phyloP scores from a whole-genome alignment of 495 filamentous ascomycete genomes.

The Aspergillus saccharolyticus region DNA sequence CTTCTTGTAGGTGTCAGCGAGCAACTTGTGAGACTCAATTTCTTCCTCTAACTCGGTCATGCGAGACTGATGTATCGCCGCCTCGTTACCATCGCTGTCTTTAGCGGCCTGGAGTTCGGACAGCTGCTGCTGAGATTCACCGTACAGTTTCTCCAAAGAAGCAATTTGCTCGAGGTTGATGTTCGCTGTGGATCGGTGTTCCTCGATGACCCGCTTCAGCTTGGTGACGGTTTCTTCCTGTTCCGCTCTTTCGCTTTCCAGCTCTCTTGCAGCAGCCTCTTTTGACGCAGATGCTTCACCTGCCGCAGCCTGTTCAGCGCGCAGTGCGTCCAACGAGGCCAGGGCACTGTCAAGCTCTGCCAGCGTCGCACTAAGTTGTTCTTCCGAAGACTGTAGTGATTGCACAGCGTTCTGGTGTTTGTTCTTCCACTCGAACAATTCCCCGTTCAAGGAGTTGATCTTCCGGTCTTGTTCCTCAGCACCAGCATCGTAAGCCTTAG shows the following conservation, averaged over 20 bases:
- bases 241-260: conserved; percentile 48
- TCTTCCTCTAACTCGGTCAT: conserved; percentile 53
- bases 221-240: conserved; percentile 62
- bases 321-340: conserved; percentile 44
- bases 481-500: conserved; percentile 40
- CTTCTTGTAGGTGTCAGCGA: conserved; percentile 49
- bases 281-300: conserved; percentile 37
- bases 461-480: conserved; percentile 54
- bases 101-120: conserved; percentile 34
- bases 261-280: conserved; percentile 40
- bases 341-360: conserved; percentile 59
- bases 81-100: conserved; percentile 30
- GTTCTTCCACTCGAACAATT: conserved; percentile 67
- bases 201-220: conserved; percentile 70
- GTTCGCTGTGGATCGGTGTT: conserved; percentile 68
- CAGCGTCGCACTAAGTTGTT: conserved; percentile 65
- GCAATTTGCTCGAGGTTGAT: conserved; percentile 58
- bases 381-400: conserved; percentile 68
- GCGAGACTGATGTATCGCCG: conserved; percentile 47
- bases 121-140: conserved; percentile 54
- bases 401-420: conserved; percentile 68
- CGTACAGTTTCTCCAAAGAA: conserved; percentile 60
- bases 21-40: conserved; percentile 50
- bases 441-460: conserved; percentile 66
- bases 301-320: conserved; percentile 31